Conservation (phyloP, 768 basidiomycete genomes). For the Tulasnella sp. region DNA sequence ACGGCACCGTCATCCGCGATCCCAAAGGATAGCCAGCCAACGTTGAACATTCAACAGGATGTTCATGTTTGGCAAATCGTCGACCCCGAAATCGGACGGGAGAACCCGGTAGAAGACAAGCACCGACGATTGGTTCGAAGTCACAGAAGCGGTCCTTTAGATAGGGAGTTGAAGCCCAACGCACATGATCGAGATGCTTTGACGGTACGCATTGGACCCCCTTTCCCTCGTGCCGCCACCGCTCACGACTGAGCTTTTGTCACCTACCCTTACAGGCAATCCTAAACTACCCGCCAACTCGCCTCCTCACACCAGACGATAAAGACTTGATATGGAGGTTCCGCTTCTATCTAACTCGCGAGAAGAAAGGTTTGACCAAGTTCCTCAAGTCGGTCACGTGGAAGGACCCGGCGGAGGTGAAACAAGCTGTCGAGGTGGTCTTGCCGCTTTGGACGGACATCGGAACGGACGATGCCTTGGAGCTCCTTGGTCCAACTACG, state of each 20-base stretch:
- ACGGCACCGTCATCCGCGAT: conserved; percentile 39
- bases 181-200: conserved; percentile 93
- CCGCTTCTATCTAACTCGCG: conserved; percentile 91
- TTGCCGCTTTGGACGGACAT: conserved; percentile 96
- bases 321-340: conserved; percentile 98
- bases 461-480: conserved; percentile 93
- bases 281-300: conserved; percentile 86
- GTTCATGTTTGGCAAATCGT: conserved; percentile 78
- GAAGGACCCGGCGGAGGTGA: conserved; percentile 93
- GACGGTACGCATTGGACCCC: conserved; percentile 53
- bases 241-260: neutral
- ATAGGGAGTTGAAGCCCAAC: conserved; percentile 93
- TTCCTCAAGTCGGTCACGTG: conserved; percentile 97
- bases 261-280: conserved; percentile 58
- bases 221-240: neutral
- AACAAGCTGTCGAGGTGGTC: conserved; percentile 94
- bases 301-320: conserved; percentile 80
- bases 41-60: conserved; percentile 52
- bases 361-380: conserved; percentile 92
- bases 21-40: conserved; percentile 41
- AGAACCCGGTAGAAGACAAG: conserved; percentile 97
- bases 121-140: conserved; percentile 91
- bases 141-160: conserved; percentile 90
- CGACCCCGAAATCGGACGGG: conserved; percentile 85
- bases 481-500: conserved; percentile 84